Evolutionary conservation across 331 rosid genomes (phyloP).

Genomic region (Acacia concinna): DNA sequence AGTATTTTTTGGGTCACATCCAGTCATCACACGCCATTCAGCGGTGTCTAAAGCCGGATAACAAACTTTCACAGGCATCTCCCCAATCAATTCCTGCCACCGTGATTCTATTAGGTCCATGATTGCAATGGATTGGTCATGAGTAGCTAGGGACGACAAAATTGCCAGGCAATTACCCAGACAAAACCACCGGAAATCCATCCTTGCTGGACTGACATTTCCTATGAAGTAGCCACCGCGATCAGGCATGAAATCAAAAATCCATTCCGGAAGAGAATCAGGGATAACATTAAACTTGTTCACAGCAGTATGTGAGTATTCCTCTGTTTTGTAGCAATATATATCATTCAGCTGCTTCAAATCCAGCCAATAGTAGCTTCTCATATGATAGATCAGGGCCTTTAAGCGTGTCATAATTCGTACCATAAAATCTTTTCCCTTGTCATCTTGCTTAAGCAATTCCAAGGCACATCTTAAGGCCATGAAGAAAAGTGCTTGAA

Average conservation of each 20-base stretch:
- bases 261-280: constrained; percentile 72
- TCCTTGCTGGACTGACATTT: constrained; percentile 66
- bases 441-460: constrained; percentile 60
- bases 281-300: constrained; percentile 68
- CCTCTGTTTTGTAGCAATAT: constrained; percentile 66
- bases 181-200: constrained; percentile 73
- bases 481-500: constrained; percentile 75
- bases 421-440: constrained; percentile 57
- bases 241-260: constrained; percentile 62
- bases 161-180: constrained; percentile 66
- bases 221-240: constrained; percentile 70
- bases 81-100: constrained; percentile 63
- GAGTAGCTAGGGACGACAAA: constrained; percentile 61
- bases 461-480: constrained; percentile 65
- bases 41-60: constrained; percentile 61
- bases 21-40: constrained; percentile 58
- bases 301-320: constrained; percentile 60
- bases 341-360: constrained; percentile 61
- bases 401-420: constrained; percentile 53
- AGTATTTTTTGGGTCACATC: constrained; percentile 59
- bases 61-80: constrained; percentile 64
- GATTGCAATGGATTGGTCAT: constrained; percentile 56
- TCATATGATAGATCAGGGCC: constrained; percentile 60
- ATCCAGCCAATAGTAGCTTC: constrained; percentile 65
- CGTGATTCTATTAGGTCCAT: constrained; percentile 70